A percentile compares a stretch with the other conserved stretches of the same genome.
Conservation (phyloP, 2,329 filamentous ascomycete species). For the Trichoderma sp. region DNA sequence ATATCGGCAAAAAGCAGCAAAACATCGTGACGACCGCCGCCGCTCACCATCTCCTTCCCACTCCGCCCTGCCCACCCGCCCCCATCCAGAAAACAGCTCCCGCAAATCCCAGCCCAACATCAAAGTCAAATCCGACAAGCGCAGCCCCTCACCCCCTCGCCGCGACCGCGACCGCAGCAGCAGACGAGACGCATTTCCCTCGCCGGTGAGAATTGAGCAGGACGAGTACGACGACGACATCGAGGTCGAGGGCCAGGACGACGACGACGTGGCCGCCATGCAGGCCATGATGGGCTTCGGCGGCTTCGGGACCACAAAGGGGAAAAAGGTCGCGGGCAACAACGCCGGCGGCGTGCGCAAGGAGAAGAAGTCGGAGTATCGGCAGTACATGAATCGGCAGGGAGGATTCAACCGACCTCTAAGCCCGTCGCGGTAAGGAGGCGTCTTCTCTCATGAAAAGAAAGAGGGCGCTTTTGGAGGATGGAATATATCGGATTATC, state of each 20-base stretch:
- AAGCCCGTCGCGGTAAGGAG: slow-evolving; percentile 50
- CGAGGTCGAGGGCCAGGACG: slow-evolving; percentile 45
- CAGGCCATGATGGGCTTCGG: slow-evolving; percentile 87
- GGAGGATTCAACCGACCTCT: slow-evolving; percentile 80
- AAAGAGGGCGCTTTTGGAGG: background rate
- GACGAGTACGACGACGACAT: slow-evolving; percentile 34
- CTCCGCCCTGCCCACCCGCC: slow-evolving; percentile 36
- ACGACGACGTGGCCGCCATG: slow-evolving; percentile 72
- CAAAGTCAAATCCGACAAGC: slow-evolving; percentile 31
- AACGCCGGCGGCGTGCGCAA: slow-evolving; percentile 78
- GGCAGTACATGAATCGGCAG: slow-evolving; percentile 92
- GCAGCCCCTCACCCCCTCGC: slow-evolving; percentile 22
- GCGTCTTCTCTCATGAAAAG: too few species aligned
- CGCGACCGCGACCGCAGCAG: slow-evolving; percentile 6
- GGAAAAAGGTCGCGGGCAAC: slow-evolving; percentile 85
- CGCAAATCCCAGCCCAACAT: slow-evolving; percentile 28
- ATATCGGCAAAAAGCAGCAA: background rate
- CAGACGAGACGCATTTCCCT: slow-evolving; percentile 22
- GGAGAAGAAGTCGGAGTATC: slow-evolving; percentile 91
- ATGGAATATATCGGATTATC: background rate
- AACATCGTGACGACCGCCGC: slow-evolving; percentile 26
- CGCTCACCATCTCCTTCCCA: slow-evolving; percentile 37
- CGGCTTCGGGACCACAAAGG: slow-evolving; percentile 81
- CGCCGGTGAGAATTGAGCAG: slow-evolving; percentile 20
- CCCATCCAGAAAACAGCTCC: slow-evolving; percentile 28